Evolutionary conservation across 1,284 basidiomycete species (phyloP).

Genomic region (Pseudozyma thailandica): DNA sequence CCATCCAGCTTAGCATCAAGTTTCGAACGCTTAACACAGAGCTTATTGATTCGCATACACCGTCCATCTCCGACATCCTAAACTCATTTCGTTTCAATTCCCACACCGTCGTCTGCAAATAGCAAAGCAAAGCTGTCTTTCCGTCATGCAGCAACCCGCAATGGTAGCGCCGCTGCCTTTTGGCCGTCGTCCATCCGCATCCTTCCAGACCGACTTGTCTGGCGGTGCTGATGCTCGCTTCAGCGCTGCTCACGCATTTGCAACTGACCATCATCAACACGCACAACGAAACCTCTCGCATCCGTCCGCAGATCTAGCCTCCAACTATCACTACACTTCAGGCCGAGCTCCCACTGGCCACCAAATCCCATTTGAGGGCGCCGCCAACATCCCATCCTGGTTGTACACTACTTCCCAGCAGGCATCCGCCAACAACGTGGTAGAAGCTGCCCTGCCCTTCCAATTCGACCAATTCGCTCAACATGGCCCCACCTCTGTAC

Average conservation of each 20-base stretch:
- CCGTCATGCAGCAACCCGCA: constrained; percentile 27
- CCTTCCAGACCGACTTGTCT: constrained; percentile 11
- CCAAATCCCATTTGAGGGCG: constrained; percentile 13
- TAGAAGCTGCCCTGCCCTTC: constrained; percentile 12
- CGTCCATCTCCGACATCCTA: no score
- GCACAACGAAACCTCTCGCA: constrained; percentile 7
- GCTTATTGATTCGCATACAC: no score
- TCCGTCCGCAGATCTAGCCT: constrained; percentile 9
- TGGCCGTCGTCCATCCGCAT: constrained; percentile 15
- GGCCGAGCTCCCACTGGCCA: constrained; percentile 20
- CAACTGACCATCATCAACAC: constrained; percentile 12
- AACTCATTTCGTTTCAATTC: no score
- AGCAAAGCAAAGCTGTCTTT: not conserved
- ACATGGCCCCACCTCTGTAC: constrained; percentile 5
- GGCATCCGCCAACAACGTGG: not conserved
- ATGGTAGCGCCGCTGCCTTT: constrained; percentile 22
- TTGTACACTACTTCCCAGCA: constrained; percentile 19
- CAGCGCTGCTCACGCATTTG: constrained; percentile 5
- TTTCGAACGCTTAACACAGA: no score
- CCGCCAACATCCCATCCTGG: constrained; percentile 26
- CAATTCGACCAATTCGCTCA: constrained; percentile 20
- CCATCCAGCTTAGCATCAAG: no score
- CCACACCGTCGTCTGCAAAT: no score
- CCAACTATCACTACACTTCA: constrained; percentile 30
- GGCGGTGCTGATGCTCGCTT: constrained; percentile 28